Conservation (phyloP, 805 yeast genomes). For the Yamadazyma sp. region DNA sequence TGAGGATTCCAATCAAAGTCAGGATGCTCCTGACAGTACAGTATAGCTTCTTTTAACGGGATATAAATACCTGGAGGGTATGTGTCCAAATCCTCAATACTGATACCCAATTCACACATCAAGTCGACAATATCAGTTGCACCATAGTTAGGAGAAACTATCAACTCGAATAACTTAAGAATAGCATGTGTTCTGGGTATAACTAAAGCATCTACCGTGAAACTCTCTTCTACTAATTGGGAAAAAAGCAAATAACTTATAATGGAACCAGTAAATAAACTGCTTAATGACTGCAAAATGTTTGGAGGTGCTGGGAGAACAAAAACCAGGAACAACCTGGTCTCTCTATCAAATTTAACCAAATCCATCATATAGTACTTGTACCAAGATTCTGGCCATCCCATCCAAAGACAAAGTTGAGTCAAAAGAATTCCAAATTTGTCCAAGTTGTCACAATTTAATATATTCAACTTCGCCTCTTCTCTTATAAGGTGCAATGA, state of each 20-base stretch:
- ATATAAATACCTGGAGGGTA: conserved; percentile 70
- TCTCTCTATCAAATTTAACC: conserved; percentile 31
- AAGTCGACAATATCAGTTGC: conserved; percentile 56
- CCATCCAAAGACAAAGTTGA: conserved; percentile 63
- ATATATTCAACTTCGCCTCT: conserved; percentile 60
- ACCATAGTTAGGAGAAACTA: conserved; percentile 52
- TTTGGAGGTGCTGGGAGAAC: conserved; percentile 59
- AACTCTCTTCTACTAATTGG: conserved; percentile 60
- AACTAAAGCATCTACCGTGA: conserved; percentile 53
- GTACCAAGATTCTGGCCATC: conserved; percentile 71
- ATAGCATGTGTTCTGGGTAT: conserved; percentile 67
- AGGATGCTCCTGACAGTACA: conserved; percentile 50
- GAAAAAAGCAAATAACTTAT: conserved; percentile 64
- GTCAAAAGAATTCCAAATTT: conserved; percentile 54
- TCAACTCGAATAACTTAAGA: conserved; percentile 57
- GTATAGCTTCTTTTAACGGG: conserved; percentile 63
- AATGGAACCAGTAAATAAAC: conserved; percentile 43
- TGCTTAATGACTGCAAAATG: conserved; percentile 51
- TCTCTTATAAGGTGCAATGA: conserved; percentile 77
- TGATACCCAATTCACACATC: conserved; percentile 57
- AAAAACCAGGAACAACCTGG: conserved; percentile 42
- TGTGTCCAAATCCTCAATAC: conserved; percentile 53
- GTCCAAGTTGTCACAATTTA: conserved; percentile 31
- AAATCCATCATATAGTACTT: conserved; percentile 46
- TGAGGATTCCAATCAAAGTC: conserved; percentile 45